phyloP scores from a whole-genome alignment of 768 basidiomycete genomes.

The Tulasnella sp. region DNA sequence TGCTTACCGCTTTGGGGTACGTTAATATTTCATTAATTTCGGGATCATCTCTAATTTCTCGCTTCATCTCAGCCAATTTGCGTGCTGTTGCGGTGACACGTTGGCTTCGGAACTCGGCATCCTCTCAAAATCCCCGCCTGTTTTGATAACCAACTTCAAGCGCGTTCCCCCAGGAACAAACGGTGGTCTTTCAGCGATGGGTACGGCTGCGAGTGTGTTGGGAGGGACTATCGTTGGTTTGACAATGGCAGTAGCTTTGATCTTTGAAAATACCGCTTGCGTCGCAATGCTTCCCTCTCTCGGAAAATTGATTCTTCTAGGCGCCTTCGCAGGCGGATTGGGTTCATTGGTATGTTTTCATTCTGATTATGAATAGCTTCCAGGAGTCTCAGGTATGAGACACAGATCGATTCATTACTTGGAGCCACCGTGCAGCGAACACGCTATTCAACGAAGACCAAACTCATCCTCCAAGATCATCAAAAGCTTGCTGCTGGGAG shows the following conservation, averaged over 20 bases:
- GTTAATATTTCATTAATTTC: constrained; percentile 7
- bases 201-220: constrained; percentile 54
- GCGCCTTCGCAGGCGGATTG: constrained; percentile 51
- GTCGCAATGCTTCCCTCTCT: constrained; percentile 23
- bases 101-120: constrained; percentile 91
- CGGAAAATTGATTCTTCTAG: constrained; percentile 41
- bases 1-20: constrained; percentile 56
- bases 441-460: constrained; percentile 48
- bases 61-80: constrained; percentile 50
- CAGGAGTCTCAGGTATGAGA: background rate
- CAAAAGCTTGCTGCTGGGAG: constrained; percentile 22
- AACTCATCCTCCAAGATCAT: constrained; percentile 51
- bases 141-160: constrained; percentile 65
- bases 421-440: constrained; percentile 81
- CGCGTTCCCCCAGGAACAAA: constrained; percentile 81
- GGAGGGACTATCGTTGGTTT: constrained; percentile 66
- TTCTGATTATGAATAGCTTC: constrained; percentile 1
- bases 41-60: background rate
- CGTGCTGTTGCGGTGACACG: constrained; percentile 82
- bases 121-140: constrained; percentile 50
- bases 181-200: constrained; percentile 66
- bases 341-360: constrained; percentile 51
- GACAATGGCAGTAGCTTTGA: constrained; percentile 41
- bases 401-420: constrained; percentile 71
- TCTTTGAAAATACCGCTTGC: constrained; percentile 51